Evolutionary conservation across 164 flowering plant genomes (phyloP).

Genomic region (Piper betle): DNA sequence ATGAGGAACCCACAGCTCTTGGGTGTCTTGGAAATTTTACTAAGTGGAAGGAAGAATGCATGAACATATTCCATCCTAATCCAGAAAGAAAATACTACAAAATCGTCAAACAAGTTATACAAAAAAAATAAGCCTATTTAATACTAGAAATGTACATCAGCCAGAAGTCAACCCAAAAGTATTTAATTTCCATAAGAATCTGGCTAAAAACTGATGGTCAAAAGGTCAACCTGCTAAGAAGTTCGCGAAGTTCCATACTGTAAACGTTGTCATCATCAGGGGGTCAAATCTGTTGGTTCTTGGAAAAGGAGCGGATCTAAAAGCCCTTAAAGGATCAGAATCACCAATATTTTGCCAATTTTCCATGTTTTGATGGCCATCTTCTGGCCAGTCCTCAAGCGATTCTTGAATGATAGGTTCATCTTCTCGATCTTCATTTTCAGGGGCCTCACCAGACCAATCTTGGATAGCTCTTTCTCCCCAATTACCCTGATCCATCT

Average conservation of each 20-base stretch:
- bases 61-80: neutral
- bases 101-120: neutral
- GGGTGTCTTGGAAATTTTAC: too few relatives aligned
- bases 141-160: too few relatives aligned
- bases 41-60: neutral
- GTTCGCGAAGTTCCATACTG: conserved; percentile 98
- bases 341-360: conserved; percentile 55
- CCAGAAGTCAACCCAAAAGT: neutral
- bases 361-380: conserved; percentile 33
- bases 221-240: conserved; percentile 65
- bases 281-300: conserved; percentile 71
- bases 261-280: conserved; percentile 96
- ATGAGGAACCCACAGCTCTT: too few relatives aligned
- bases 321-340: conserved; percentile 49
- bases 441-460: conserved; percentile 39
- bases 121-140: too few relatives aligned
- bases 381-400: conserved; percentile 54
- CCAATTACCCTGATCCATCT: conserved; percentile 38
- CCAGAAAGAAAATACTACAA: neutral
- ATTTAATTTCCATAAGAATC: neutral
- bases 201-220: neutral
- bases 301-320: conserved; percentile 44
- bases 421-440: conserved; percentile 27
- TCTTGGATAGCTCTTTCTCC: conserved; percentile 31
- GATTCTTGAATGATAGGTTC: conserved; percentile 19